Evolutionary conservation across 225 moss, liverwort and hornwort species (phyloP).

Genomic region (Marchantia paleacea): DNA sequence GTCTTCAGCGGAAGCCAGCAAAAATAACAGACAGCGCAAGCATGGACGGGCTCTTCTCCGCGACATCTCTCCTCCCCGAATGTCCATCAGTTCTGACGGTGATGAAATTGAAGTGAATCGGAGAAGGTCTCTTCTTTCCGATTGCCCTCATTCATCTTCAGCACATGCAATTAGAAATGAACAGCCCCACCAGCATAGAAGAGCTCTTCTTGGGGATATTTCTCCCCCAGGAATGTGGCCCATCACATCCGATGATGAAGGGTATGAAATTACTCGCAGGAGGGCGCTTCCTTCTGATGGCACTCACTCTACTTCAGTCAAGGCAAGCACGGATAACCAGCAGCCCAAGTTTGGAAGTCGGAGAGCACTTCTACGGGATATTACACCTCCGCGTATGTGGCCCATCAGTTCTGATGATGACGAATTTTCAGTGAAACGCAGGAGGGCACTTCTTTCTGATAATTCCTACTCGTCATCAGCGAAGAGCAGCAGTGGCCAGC

Average conservation of each 20-base stretch:
- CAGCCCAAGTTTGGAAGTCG: too few relatives aligned
- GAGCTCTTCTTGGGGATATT: slow-evolving; percentile 13
- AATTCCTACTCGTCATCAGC: neutral
- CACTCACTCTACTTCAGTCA: too few relatives aligned
- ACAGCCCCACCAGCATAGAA: neutral
- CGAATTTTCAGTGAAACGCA: neutral
- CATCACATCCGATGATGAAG: slow-evolving; percentile 3
- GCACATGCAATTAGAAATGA: neutral
- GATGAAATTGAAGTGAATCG: neutral
- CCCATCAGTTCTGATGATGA: neutral
- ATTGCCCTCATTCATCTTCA: neutral
- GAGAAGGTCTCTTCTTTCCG: neutral
- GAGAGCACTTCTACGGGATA: too few relatives aligned
- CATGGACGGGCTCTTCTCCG: neutral
- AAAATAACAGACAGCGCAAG: neutral
- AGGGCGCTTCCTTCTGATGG: neutral
- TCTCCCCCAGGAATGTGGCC: slow-evolving; percentile 28
- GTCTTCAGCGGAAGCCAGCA: neutral
- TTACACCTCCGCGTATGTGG: neutral
- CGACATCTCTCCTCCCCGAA: neutral
- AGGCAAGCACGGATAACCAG: too few relatives aligned
- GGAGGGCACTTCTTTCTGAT: neutral
- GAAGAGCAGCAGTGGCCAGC: too few relatives aligned
- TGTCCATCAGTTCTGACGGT: neutral
- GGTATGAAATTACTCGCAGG: neutral